Evolutionary conservation across 352 stramenopile genomes (phyloP), one percentile per base, ranked within the genome.

Genomic region (Plasmopara viticola): DNA sequence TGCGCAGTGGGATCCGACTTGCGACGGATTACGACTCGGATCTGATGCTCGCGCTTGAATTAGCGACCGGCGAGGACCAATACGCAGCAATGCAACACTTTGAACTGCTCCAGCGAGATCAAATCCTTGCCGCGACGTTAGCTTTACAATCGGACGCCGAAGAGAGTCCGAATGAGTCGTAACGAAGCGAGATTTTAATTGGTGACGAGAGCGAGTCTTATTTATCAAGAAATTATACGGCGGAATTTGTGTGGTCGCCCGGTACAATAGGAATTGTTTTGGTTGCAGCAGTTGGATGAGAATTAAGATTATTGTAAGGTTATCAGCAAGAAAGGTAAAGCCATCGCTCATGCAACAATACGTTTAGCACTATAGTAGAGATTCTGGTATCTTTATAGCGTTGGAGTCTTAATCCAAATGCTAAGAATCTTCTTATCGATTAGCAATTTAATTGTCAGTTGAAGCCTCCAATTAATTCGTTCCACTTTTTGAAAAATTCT

Each of bases 41-140:
- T 35, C 55, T 86, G 37, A 65, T 84, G 61, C 54, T 87, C 7
- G 77, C 77, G 17, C 51, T 87, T n/a, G 73, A 87, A 46, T 37
- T 86, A 28, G 68, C 73, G 42, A 80, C 74, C 1, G 77, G 70
- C 6, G 69, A 86, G 46, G 77, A 87, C 43, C 77, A 87, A 51
- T 74, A 81, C 53, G 77, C 69, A 10, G 77, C 77, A n/a, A 66
- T 85, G 59, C 71, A 76, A 37, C 63, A 78, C 48, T 86, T 72
- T 55, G 71, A 84, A 38, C 74, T 86, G 49, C 54, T 83, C 31
- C 66, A 69, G 7, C 70, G 63, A 8, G 73, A 84, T 39, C 64
- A 85, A 31, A 59, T 77, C 51, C 45, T 83, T 10, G 69, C 74
- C 6, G 68, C 74, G 62, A 66, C 71, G 44, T 68, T 85, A 41